These are phyloP conservation scores for Soucietia sequanensis DNA, from an alignment of 805 yeast species.

Conservation along the genomic window DNA sequence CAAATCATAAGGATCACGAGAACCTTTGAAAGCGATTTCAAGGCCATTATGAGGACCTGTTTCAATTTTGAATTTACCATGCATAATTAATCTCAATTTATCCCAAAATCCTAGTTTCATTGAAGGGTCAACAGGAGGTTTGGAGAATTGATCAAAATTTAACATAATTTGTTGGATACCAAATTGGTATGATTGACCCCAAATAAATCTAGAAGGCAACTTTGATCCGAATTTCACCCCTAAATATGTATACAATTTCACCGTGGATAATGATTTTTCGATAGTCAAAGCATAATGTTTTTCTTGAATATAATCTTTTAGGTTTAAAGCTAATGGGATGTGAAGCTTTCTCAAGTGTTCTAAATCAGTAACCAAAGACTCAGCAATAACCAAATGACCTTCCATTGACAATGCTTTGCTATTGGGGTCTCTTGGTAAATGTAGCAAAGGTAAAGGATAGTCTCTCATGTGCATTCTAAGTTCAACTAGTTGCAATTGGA, in stretches of 20 bases:
- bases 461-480: constrained; percentile 73
- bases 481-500: constrained; percentile 59
- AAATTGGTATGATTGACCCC: constrained; percentile 86
- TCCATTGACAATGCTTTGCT: constrained; percentile 31
- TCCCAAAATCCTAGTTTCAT: constrained; percentile 91
- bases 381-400: constrained; percentile 72
- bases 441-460: constrained; percentile 79
- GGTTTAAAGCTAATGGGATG: constrained; percentile 42
- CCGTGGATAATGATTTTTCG: constrained; percentile 73
- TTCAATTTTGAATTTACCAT: constrained; percentile 60
- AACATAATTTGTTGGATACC: constrained; percentile 78
- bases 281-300: constrained; percentile 56
- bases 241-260: constrained; percentile 68
- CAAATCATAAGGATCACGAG: constrained; percentile 74
- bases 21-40: constrained; percentile 66
- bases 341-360: constrained; percentile 57
- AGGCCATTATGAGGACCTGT: constrained; percentile 51
- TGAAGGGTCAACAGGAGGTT: constrained; percentile 88
- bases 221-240: constrained; percentile 53
- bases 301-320: constrained; percentile 33
- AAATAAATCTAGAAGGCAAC: constrained; percentile 63
- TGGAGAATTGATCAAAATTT: constrained; percentile 78
- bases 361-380: constrained; percentile 51
- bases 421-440: constrained; percentile 53
- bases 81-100: constrained; percentile 71